These are phyloP conservation scores for Blastocrithidia nonstop DNA, from an alignment of 208 protist species.

Conservation along the genomic window DNA sequence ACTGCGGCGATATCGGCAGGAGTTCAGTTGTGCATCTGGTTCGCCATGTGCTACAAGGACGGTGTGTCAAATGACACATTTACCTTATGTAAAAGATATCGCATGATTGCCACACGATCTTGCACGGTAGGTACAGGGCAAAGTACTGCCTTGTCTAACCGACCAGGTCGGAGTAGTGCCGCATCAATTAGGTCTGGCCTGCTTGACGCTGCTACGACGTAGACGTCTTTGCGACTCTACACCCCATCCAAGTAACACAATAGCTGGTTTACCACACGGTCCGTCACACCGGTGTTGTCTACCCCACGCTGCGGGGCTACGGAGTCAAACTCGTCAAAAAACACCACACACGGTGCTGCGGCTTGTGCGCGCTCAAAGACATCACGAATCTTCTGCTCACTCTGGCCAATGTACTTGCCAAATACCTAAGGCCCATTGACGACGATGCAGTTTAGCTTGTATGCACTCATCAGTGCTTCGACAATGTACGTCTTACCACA, in stretches of 20 bases:
- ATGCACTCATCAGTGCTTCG: constrained; percentile 56
- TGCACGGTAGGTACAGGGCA: constrained; percentile 68
- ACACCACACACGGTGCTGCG: constrained; percentile 84
- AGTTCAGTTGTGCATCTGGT: constrained; percentile 56
- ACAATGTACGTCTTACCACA: constrained; percentile 86
- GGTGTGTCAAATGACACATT: constrained; percentile 89
- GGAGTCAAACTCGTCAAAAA: constrained; percentile 93
- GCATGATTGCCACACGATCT: constrained; percentile 91
- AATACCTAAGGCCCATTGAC: constrained; percentile 91
- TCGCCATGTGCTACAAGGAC: constrained; percentile 31
- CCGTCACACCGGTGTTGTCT: constrained; percentile 81
- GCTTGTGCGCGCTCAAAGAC: constrained; percentile 83
- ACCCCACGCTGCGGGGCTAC: constrained; percentile 80
- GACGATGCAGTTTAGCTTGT: constrained; percentile 79
- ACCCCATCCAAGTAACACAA: constrained; percentile 98
- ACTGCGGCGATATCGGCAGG: constrained; percentile 64
- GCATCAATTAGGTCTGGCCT: constrained; percentile 95
- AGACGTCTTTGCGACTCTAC: constrained; percentile 86
- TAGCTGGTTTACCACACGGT: constrained; percentile 96
- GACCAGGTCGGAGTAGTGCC: constrained; percentile 83
- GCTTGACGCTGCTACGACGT: constrained; percentile 98
- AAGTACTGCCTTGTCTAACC: constrained; percentile 75
- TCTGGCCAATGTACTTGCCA: constrained; percentile 90
- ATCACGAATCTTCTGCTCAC: constrained; percentile 86
- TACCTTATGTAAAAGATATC: constrained; percentile 89